Evolutionary conservation across 2,329 filamentous ascomycete species (phyloP), one percentile per base, ranked within the genome.

Genomic region (Botryotinia narcissicola): DNA sequence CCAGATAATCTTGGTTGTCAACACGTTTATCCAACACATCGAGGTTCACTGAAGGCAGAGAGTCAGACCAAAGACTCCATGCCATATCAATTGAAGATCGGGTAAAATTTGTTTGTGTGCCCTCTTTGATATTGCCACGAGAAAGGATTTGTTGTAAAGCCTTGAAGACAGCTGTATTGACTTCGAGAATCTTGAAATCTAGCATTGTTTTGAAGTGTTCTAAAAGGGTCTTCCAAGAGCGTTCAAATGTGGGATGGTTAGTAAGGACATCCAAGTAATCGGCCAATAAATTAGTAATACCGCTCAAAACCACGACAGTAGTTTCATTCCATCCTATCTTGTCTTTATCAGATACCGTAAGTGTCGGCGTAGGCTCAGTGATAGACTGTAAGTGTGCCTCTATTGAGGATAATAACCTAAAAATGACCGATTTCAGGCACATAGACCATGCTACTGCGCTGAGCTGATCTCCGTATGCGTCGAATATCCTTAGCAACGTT

Each of bases 401-500:
- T n/a, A 95, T 90, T 0, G 89, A 90, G 6, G 90, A 87, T 4
- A 97, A 83, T 77, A 97, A 89, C 74, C 89, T 89, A 82, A 97
- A 95, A 2, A 97, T 86, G 10, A 98, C 92, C 10, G 89, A 90
- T 74, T 92, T 91, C 72, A 97, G 88, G 78, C 94, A 96, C 42
- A 95, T 87, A 66, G 91, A 91, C 95, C 94, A 98, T 0, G 93
- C 91, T 79, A 92, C 89, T 0, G 93, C 87, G 59, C 88, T 91
- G 7, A 98, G 85, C 71, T 92, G 91, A 76, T 95, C 92, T 18
- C 94, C 94, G 76, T 97, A 97, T 1, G 93, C 94, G 81, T 97
- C 94, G 75, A 98, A 94, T 32, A 98, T 97, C 63, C 94, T 89
- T 73, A 98, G 87, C 5, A 98, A 84, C 0, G 95, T 98, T 81